phyloP scores from a whole-genome alignment of 2,329 filamentous ascomycete species.

The Neocucurbitaria cava region DNA sequence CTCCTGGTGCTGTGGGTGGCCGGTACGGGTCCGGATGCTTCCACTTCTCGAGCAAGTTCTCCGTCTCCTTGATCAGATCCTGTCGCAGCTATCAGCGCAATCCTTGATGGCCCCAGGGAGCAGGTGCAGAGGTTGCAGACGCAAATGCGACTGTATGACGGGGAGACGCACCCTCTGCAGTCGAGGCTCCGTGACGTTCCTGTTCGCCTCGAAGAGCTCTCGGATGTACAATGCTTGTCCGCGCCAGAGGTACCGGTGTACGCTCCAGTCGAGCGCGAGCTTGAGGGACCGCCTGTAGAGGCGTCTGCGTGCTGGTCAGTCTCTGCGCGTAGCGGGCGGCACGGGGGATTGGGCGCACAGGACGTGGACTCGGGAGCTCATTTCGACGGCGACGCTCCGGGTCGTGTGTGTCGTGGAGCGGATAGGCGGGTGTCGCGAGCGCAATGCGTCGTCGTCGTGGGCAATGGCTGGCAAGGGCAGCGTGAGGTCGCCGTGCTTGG shows the following conservation, averaged over 20 bases:
- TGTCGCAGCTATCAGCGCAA: slow-evolving; percentile 51
- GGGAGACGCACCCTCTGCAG: slow-evolving; percentile 74
- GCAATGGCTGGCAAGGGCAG: slow-evolving; percentile 23
- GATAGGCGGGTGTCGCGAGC: slow-evolving; percentile 20
- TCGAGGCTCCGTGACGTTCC: slow-evolving; percentile 79
- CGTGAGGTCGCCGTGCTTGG: slow-evolving; percentile 36
- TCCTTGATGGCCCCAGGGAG: slow-evolving; percentile 1
- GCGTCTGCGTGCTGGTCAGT: slow-evolving; percentile 55
- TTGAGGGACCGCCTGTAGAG: slow-evolving; percentile 94
- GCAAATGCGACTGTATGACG: background rate
- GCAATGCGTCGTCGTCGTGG: slow-evolving; percentile 39
- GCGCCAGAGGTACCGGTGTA: slow-evolving; percentile 91
- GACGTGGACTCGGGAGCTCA: slow-evolving; percentile 51
- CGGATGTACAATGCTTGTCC: slow-evolving; percentile 96
- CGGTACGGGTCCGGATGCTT: slow-evolving; percentile 96
- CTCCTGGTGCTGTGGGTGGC: slow-evolving; percentile 89
- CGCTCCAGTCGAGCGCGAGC: slow-evolving; percentile 92
- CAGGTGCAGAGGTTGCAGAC: background rate
- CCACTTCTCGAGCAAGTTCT: slow-evolving; percentile 88
- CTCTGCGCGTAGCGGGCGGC: slow-evolving; percentile 20
- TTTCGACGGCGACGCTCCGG: slow-evolving; percentile 32
- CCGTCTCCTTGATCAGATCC: slow-evolving; percentile 86
- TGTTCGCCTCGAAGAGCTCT: slow-evolving; percentile 93
- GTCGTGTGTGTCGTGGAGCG: slow-evolving; percentile 19
- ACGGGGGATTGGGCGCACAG: slow-evolving; percentile 36